A percentile compares a stretch with the other conserved stretches of the same genome.
Evolutionary conservation across 306 rosid genomes (phyloP).

Genomic region (Cicer cuneatum): DNA sequence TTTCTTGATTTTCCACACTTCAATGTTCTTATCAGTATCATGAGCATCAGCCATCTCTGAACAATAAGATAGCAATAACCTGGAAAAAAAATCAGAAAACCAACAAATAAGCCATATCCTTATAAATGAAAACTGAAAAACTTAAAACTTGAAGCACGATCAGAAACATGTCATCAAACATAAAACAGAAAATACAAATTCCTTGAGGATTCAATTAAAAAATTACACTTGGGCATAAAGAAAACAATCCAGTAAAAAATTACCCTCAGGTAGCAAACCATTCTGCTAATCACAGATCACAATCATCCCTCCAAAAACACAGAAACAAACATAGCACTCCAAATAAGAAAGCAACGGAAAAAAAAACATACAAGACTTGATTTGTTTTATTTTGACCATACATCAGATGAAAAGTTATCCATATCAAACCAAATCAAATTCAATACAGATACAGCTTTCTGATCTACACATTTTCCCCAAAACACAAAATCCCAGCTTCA

Average conservation of each 20-base stretch:
- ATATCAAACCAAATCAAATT: not conserved
- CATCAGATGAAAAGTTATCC: not conserved
- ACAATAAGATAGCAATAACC: slow-evolving; percentile 40
- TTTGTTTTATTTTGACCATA: not conserved
- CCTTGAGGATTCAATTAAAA: not conserved
- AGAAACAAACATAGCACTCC: not conserved
- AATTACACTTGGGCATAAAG: not conserved
- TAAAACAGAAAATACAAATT: not conserved
- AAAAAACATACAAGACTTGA: not conserved
- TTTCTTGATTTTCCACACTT: slow-evolving; percentile 92
- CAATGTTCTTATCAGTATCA: slow-evolving; percentile 86
- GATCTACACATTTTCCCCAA: not conserved
- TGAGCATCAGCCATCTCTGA: slow-evolving; percentile 73
- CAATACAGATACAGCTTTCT: not conserved
- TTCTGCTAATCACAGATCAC: not conserved
- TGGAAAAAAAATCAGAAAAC: slow-evolving; percentile 16
- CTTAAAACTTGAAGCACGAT: not conserved
- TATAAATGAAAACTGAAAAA: not conserved
- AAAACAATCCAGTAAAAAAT: not conserved
- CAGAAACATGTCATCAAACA: not conserved
- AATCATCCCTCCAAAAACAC: slow-evolving; percentile 4
- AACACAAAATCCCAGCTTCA: not conserved
- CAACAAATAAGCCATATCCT: slow-evolving; percentile 34
- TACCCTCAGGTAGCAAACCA: not conserved
- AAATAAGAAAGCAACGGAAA: slow-evolving; percentile 1